Conservation (phyloP, 345 rosid genomes). For the Eucalyptus brandiana region DNA sequence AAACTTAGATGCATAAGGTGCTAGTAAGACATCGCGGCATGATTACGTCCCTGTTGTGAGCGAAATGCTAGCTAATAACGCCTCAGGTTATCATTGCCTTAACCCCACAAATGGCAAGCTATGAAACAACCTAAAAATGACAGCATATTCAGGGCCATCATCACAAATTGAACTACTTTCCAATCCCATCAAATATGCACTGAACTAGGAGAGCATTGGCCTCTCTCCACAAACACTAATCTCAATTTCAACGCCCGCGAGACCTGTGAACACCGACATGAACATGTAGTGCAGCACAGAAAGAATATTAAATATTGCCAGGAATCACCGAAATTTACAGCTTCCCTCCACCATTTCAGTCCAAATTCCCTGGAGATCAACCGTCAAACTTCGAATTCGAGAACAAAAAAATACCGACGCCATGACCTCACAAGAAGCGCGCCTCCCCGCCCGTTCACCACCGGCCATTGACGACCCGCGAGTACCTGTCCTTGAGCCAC, state of each 20-base stretch:
- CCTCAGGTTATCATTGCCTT: not conserved
- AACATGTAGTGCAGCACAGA: not conserved
- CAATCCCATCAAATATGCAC: not conserved
- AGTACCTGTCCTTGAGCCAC: slow-evolving; percentile 83
- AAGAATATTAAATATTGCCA: not conserved
- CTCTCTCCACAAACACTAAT: not conserved
- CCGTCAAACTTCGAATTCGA: not conserved
- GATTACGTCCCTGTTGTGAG: not conserved
- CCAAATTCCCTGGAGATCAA: not conserved
- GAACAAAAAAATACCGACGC: not conserved
- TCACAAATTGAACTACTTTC: not conserved
- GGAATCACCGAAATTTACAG: not conserved
- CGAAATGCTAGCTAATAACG: not conserved
- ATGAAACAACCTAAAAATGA: not conserved
- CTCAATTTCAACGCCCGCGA: not conserved
- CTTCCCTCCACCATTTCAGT: not conserved
- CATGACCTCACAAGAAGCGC: not conserved
- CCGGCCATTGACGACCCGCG: slow-evolving; percentile 70
- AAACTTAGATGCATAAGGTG: not conserved
- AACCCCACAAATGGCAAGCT: not conserved
- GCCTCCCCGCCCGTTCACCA: slow-evolving; percentile 18
- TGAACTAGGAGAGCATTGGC: not conserved
- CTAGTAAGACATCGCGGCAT: not conserved
- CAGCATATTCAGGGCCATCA: not conserved
- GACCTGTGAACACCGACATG: not conserved